These are phyloP conservation scores for Taiozyma sp. DNA, from an alignment of 1,139 yeast species.

Conservation along the genomic window DNA sequence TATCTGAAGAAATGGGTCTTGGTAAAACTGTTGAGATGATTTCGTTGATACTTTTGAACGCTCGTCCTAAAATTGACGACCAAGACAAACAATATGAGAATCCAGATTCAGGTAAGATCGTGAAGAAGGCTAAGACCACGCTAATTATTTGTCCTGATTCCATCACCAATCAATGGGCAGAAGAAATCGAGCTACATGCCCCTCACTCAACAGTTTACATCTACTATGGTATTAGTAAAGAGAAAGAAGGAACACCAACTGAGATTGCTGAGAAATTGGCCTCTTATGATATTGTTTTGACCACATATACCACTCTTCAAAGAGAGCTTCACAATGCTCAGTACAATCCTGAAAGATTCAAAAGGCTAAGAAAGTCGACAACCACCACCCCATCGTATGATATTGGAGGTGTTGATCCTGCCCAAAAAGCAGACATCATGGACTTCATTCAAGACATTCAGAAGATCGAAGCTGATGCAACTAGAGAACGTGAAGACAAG, in stretches of 20 bases:
- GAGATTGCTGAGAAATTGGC: constrained; percentile 32
- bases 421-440: constrained; percentile 5
- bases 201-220: constrained; percentile 51
- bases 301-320: constrained; percentile 67
- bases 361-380: constrained; percentile 19
- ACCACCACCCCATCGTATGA: constrained; percentile 4
- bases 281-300: constrained; percentile 73
- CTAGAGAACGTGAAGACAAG: constrained; percentile 38
- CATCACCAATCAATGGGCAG: constrained; percentile 77
- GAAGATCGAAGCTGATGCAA: constrained; percentile 10
- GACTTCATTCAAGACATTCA: constrained; percentile 9
- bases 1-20: constrained; percentile 95
- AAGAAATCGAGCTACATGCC: constrained; percentile 60
- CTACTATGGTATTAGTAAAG: constrained; percentile 51
- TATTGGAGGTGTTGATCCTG: constrained; percentile 14
- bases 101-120: constrained; percentile 28
- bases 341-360: constrained; percentile 49
- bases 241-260: constrained; percentile 29
- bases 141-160: constrained; percentile 82
- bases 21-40: constrained; percentile 90
- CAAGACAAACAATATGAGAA: constrained; percentile 3
- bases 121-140: constrained; percentile 60
- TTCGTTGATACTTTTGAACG: constrained; percentile 56
- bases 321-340: constrained; percentile 77
- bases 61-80: constrained; percentile 32